Evolutionary conservation across 352 stramenopile species (phyloP), one percentile per base, ranked within the genome.

Genomic region (Globisporangium rhizosaccharum): DNA sequence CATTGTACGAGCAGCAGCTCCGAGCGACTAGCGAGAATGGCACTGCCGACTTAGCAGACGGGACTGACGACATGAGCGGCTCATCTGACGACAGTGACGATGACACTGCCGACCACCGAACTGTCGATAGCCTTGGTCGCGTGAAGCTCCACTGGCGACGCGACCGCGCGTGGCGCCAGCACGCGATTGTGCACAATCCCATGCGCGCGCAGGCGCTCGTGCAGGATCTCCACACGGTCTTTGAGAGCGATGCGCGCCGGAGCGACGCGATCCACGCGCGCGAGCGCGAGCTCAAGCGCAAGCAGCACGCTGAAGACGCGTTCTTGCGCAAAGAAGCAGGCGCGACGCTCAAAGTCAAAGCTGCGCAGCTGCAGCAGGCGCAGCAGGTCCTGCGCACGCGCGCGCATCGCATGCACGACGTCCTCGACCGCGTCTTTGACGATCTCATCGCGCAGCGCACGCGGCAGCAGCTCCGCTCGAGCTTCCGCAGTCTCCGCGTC

Each of bases 401-500:
- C 20, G 74, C 64, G 2, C 73, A 79, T 52, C 75, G 70, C 30
- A 66, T 88, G 39, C 75, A 88, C 63, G 76, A 88, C 53, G 72
- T 61, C n/a, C 75, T 88, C 8, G 78, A 86, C 55, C 76, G 77
- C 47, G 68, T 84, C 4, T 88, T 77, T 25, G 73, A 85, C 30
- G 66, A 76, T n/a, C 55, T 88, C 20, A 56, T 77, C 25, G 45
- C 72, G 18, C 73, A 85, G 59, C 64, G 79, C 47, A 70, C 62
- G 49, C 54, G 46, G 18, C 61, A 70, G 26, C 65, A 82, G 50
- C 48, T 87, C 0, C 81, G 70, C 23, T 85, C 76, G 7, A 87
- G 73, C 26, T 88, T 88, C 28, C 76, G 76, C 8, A 76, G 68
- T 33, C 59, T 88, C 0, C 73, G 79, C 12, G 62, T 83, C 6